Conservation (phyloP, 1,284 basidiomycete species). For the Rhodotorula sp. region DNA sequence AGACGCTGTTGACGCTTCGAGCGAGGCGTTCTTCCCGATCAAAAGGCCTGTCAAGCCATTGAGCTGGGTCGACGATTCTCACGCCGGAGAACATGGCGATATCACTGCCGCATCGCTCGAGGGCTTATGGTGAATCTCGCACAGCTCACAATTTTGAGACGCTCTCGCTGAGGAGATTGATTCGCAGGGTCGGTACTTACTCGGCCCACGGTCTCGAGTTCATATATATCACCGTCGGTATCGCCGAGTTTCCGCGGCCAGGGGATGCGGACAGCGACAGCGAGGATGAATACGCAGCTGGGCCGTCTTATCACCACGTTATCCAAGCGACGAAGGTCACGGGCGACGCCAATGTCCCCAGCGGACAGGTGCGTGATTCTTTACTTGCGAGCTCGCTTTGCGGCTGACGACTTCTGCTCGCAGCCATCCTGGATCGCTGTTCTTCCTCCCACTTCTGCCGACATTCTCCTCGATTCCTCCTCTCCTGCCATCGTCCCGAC, state of each 20-base stretch:
- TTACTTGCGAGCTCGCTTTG: neutral
- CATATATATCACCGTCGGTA: conserved; percentile 16
- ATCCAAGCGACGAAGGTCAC: conserved; percentile 35
- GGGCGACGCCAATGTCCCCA: conserved; percentile 38
- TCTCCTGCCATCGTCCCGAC: conserved; percentile 15
- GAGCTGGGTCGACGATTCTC: neutral
- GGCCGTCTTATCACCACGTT: conserved; percentile 1
- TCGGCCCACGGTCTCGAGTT: conserved; percentile 38
- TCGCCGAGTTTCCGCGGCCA: conserved; percentile 6
- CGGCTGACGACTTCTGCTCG: neutral
- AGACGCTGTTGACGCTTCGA: conserved; percentile 4
- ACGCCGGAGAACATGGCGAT: conserved; percentile 4
- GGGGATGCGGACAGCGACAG: conserved; percentile 2
- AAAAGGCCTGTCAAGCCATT: conserved; percentile 16
- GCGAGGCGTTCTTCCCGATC: conserved; percentile 35
- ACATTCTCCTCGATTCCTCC: neutral
- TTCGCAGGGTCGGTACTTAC: conserved; percentile 28
- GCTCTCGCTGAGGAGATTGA: too few relatives aligned
- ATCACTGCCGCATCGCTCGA: conserved; percentile 23
- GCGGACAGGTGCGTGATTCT: conserved; percentile 20
- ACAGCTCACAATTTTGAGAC: too few relatives aligned
- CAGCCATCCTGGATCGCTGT: conserved; percentile 19
- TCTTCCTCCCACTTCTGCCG: conserved; percentile 10
- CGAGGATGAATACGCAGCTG: neutral
- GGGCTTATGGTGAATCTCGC: conserved; percentile 22